These are phyloP conservation scores for Boletus bicolor DNA, from an alignment of 768 basidiomycete genomes.

Conservation along the genomic window DNA sequence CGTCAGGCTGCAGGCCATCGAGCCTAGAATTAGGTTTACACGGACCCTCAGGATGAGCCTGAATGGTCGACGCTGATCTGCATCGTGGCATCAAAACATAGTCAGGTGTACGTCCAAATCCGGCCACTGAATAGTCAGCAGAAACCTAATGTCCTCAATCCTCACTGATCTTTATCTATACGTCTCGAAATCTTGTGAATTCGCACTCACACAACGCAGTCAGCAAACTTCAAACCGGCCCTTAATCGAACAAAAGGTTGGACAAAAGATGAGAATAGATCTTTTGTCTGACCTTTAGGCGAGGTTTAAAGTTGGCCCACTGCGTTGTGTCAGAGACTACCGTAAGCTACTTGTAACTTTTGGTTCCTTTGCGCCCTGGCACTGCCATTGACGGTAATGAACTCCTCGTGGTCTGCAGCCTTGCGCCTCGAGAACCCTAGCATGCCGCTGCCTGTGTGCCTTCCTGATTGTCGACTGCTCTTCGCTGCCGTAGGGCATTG, in stretches of 20 bases:
- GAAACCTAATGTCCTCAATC: too few species aligned
- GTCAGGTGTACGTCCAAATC: background rate
- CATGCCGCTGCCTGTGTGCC: background rate
- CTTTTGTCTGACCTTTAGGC: too few species aligned
- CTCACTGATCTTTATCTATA: too few species aligned
- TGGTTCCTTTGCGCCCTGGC: background rate
- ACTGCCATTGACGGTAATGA: slow-evolving; percentile 2
- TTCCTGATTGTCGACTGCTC: slow-evolving; percentile 1
- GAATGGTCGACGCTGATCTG: background rate
- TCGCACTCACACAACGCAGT: background rate
- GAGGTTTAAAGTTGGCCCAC: too few species aligned
- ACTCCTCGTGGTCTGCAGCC: background rate
- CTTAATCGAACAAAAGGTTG: too few species aligned
- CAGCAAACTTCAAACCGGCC: too few species aligned
- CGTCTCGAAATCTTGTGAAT: background rate
- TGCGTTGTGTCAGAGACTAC: too few species aligned
- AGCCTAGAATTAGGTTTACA: background rate
- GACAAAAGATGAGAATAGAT: too few species aligned
- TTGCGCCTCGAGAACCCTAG: background rate
- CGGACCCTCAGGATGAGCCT: background rate
- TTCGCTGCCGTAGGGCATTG: background rate
- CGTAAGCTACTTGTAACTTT: background rate
- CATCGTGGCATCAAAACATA: background rate
- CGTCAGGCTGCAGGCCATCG: slow-evolving; percentile 2
- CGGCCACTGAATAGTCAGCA: background rate